Evolutionary conservation across 108 stramenopile genomes (phyloP).

Genomic region (Craspedostauros australis): DNA sequence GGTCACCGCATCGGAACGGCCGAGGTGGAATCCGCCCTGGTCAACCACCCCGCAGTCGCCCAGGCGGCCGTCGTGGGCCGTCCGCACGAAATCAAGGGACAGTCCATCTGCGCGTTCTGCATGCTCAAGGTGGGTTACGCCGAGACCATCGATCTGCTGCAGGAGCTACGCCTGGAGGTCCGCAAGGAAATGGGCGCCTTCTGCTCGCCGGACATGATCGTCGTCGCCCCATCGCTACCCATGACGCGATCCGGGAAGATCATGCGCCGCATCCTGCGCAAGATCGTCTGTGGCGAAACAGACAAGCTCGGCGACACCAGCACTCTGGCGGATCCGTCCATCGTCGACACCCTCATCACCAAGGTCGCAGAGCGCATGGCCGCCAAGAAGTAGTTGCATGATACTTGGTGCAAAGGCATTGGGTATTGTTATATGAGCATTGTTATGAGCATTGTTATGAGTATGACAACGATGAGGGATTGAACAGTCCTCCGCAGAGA

Average conservation of each 20-base stretch:
- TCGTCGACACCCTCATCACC: slow-evolving; percentile 79
- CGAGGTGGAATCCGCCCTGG: slow-evolving; percentile 91
- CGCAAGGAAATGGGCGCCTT: slow-evolving; percentile 87
- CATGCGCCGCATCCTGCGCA: slow-evolving; percentile 95
- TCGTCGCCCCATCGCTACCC: slow-evolving; percentile 73
- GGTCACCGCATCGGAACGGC: slow-evolving; percentile 98
- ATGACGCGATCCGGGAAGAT: slow-evolving; percentile 96
- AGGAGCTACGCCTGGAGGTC: slow-evolving; percentile 74
- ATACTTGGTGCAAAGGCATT: no score
- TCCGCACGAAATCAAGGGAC: slow-evolving; percentile 90
- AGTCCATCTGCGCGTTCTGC: slow-evolving; percentile 74
- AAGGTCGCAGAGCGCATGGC: slow-evolving; percentile 45
- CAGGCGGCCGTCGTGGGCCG: slow-evolving; percentile 92
- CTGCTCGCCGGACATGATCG: slow-evolving; percentile 88
- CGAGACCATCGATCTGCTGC: slow-evolving; percentile 62
- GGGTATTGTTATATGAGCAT: no score
- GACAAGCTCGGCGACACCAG: slow-evolving; percentile 87
- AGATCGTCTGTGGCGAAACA: slow-evolving; percentile 88
- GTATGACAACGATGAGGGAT: no score
- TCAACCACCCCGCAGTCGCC: slow-evolving; percentile 81
- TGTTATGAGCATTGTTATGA: no score
- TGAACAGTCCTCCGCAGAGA: no score
- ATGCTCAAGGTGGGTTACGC: slow-evolving; percentile 64
- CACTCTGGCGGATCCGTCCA: slow-evolving; percentile 94
- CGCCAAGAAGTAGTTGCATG: no score